Evolutionary conservation across 1,284 basidiomycete genomes (phyloP), one percentile per base, ranked within the genome.

Genomic region (Leccinum colubrinum): DNA sequence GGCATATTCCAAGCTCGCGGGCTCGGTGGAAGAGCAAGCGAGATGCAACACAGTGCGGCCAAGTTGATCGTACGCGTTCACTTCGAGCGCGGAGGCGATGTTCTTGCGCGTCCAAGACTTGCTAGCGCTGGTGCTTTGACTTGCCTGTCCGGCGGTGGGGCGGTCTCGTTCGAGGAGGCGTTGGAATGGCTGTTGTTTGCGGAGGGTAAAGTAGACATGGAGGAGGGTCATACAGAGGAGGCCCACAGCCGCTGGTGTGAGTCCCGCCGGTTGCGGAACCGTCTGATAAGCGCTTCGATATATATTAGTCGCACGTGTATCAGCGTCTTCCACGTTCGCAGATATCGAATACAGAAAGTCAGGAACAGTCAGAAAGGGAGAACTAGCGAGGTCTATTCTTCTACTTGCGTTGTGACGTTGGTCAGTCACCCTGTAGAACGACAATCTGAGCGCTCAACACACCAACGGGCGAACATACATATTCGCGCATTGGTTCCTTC

Each of bases 21-120:
- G 77, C 15, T 84, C 81, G 27, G 79, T 74, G 25, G 84, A 82
- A 8, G 87, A 77, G 59, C 90, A 89, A 0, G 91, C 91, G 53
- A 96, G 84, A 73, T 98, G 97, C 7, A 98, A 82, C 1, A 93
- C 89, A 0, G 94, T 93, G 59, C 90, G 80, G 7, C 93, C 93
- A 27, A 90, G 79, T 67, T 78, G 74, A 72, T 95, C 93, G 35
- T 85, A 78, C 3, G 86, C 83, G 68, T 95, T 95, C 56, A 95
- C 83, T 72, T 93, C 88, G 63, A 78, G 67, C 4, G 69, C 66
- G 22, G 76, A 68, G 56, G 75, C 76, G 59, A 84, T 68, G 60
- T 80, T 72, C 65, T 80, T 81, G 69, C 83, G 80, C 58, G 77
- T 85, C 87, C 88, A 90, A 30, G 87, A 90, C 70, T 83, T 86